Conservation (phyloP, 192 early-diverging fungal genomes). For the Piromyces sp. region DNA sequence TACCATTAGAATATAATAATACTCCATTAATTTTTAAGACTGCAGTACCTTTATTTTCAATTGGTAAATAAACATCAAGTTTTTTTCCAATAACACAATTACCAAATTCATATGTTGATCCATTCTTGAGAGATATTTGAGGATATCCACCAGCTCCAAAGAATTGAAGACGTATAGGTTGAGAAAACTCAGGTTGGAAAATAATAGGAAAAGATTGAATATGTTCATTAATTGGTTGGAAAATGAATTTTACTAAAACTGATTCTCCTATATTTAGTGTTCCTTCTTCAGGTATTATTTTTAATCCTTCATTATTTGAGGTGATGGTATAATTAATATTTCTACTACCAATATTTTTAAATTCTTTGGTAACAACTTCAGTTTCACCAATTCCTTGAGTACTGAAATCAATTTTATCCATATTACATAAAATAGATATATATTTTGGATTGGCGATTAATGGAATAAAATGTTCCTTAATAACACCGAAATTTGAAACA, state of each 20-base stretch:
- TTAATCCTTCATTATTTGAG: constrained; percentile 23
- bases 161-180: constrained; percentile 39
- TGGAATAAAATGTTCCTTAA: constrained; percentile 26
- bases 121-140: constrained; percentile 29
- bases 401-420: constrained; percentile 32
- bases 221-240: constrained; percentile 28
- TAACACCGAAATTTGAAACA: constrained; percentile 23
- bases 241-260: constrained; percentile 26
- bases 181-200: constrained; percentile 39
- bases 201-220: constrained; percentile 28
- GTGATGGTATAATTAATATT: constrained; percentile 25
- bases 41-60: constrained; percentile 47
- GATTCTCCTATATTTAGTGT: constrained; percentile 27
- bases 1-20: constrained; percentile 33
- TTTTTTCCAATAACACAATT: constrained; percentile 52
- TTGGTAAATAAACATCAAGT: constrained; percentile 32
- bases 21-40: constrained; percentile 35
- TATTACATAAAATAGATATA: constrained; percentile 37
- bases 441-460: constrained; percentile 40
- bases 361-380: constrained; percentile 26
- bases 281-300: constrained; percentile 20
- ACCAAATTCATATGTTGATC: constrained; percentile 43
- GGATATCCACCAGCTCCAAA: constrained; percentile 38
- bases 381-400: constrained; percentile 36
- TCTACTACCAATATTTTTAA: constrained; percentile 43